A percentile compares a stretch with the other conserved stretches of the same genome.
Conservation (phyloP, 2,329 filamentous ascomycete species). For the Tolypocladium amazonense region DNA sequence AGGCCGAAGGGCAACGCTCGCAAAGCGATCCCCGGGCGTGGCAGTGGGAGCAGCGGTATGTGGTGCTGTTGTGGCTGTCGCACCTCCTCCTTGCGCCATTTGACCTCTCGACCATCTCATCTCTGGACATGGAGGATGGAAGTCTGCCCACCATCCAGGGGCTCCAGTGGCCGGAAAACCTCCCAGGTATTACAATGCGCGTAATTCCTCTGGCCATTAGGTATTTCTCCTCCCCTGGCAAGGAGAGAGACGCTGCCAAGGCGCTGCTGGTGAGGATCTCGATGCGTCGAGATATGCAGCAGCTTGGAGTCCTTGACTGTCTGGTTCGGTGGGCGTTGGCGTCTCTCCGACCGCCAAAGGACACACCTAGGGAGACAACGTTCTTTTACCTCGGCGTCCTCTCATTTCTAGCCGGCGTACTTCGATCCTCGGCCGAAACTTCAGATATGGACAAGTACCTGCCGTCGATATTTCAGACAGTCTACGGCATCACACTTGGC, state of each 20-base stretch:
- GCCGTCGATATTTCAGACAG: slow-evolving; percentile 52
- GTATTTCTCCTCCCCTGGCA: slow-evolving; percentile 66
- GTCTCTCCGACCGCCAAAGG: slow-evolving; percentile 38
- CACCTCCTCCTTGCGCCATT: slow-evolving; percentile 81
- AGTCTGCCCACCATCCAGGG: slow-evolving; percentile 30
- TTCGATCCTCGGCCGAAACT: slow-evolving; percentile 58
- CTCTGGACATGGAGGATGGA: slow-evolving; percentile 37
- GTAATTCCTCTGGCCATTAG: slow-evolving; percentile 60
- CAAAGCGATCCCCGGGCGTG: slow-evolving; percentile 24
- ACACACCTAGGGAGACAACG: slow-evolving; percentile 34
- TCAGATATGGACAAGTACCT: slow-evolving; percentile 63
- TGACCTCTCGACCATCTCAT: slow-evolving; percentile 78
- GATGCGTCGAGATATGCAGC: slow-evolving; percentile 83
- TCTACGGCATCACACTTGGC: slow-evolving; percentile 45
- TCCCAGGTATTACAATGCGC: slow-evolving; percentile 61
- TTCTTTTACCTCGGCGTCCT: slow-evolving; percentile 73
- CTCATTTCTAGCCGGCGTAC: slow-evolving; percentile 66
- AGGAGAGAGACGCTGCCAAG: slow-evolving; percentile 83
- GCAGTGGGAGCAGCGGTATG: slow-evolving; percentile 82
- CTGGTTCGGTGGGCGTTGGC: slow-evolving; percentile 62
- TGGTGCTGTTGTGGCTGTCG: slow-evolving; percentile 79
- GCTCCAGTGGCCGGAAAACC: slow-evolving; percentile 43
- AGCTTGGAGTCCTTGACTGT: slow-evolving; percentile 55
- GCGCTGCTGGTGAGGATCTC: slow-evolving; percentile 69
- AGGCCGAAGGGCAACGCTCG: slow-evolving; percentile 27